Base-by-base conservation (phyloP, 1,284 basidiomycete genomes). In the Malassezia sp. region DNA sequence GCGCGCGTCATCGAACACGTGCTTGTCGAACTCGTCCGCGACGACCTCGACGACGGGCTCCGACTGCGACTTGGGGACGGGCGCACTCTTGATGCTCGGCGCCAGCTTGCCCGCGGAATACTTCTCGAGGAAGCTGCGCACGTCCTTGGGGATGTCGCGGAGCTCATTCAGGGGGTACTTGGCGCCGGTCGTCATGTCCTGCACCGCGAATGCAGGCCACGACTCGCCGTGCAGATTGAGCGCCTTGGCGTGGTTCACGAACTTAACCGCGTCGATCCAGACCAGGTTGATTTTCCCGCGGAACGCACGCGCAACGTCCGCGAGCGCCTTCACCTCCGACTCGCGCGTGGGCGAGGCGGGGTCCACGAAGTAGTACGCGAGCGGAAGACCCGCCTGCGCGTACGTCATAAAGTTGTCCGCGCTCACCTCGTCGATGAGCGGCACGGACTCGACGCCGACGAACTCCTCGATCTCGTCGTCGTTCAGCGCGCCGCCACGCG, bases 221-320 rank as follows among this genome's bases (percentile, higher is more conserved):
- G 83, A 81, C 50, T 74, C 73, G 57, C 80, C 73, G 35, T 71
- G 69, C 54, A 97, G 77, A 77, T 93, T 95, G 56, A 99, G 79
- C 9, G 85, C 83, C 74, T 89, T 90, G 63, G 84, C 93, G 75
- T 99, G 93, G 66, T 95, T 88, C 64, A 79, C 81, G 67, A 90
- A 99, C 73, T 71, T 89, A 75, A 83, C 75, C 18, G 85, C 89
- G 72, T 99, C 93, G 63, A 99, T 97, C 83, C 83, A 93, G 57
- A 97, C 91, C 73, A 97, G 91, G 81, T 93, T 96, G 70, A 96
- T 64, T 74, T 85, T 83, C 66, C 81, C 79, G 73, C 85, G 88
- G 77, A 80, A 78, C 67, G 80, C 79, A 52, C 80, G 76, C 22
- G 91, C 90, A 45, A 91, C 70, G 2, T 85, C 79, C 61, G 77